phyloP scores from a whole-genome alignment of 225 moss, liverwort and hornwort genomes.

The Lunularia cruciata region DNA sequence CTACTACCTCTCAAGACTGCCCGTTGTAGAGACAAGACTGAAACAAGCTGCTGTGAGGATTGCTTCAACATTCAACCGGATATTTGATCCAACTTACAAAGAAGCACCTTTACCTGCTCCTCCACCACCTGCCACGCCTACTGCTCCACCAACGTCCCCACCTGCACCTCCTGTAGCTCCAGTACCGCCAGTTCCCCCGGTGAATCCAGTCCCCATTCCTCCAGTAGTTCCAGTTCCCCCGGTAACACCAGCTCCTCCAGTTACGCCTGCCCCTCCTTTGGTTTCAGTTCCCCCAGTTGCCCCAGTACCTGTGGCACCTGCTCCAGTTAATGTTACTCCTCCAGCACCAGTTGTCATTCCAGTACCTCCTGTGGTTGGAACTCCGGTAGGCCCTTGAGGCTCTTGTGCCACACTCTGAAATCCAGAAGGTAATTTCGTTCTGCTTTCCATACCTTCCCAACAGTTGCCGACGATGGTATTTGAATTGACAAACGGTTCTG shows the following conservation, averaged over 20 bases:
- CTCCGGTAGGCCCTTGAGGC: background rate
- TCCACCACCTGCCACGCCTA: slow-evolving; percentile 13
- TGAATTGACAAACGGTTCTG: background rate
- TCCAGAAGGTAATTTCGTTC: background rate
- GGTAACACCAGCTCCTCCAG: background rate
- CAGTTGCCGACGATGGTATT: background rate
- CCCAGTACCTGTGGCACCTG: slow-evolving; percentile 6
- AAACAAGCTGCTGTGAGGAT: slow-evolving; percentile 45
- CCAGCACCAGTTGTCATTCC: background rate
- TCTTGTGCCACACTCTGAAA: background rate
- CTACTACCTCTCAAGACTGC: slow-evolving; percentile 29
- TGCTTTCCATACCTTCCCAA: background rate
- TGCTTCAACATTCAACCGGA: slow-evolving; percentile 46
- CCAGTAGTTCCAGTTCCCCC: slow-evolving; percentile 4
- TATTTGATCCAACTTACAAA: slow-evolving; percentile 44
- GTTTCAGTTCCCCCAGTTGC: background rate
- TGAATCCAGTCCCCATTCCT: too few relatives aligned
- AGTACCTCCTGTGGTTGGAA: background rate
- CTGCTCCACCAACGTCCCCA: background rate
- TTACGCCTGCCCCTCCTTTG: too few relatives aligned
- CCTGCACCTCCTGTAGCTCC: background rate
- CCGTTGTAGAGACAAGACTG: slow-evolving; percentile 40
- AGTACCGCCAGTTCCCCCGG: slow-evolving; percentile 1
- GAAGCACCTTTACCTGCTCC: slow-evolving; percentile 27
- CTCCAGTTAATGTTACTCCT: background rate